Evolutionary conservation across 306 rosid genomes (phyloP).

Genomic region (Luffa aegyptiaca): DNA sequence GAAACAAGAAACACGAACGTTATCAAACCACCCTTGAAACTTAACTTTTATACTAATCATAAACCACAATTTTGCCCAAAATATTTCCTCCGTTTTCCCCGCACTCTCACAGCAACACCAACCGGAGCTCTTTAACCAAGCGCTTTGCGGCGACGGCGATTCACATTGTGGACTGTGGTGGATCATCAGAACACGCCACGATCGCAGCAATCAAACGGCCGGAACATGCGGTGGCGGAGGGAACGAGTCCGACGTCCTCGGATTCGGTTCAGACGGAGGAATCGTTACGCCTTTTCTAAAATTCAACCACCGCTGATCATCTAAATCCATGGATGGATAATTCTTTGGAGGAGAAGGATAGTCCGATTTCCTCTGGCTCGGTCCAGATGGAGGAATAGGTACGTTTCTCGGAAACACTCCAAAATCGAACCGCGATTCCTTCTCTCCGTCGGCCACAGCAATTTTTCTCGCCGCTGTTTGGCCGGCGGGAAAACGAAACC

Average conservation of each 20-base stretch:
- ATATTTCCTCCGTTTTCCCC: not conserved
- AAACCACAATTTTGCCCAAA: not conserved
- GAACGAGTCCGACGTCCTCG: too few relatives aligned
- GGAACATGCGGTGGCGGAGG: not conserved
- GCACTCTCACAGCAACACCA: not conserved
- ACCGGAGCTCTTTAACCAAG: not conserved
- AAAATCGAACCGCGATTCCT: not conserved
- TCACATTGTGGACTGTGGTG: not conserved
- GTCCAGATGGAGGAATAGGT: not conserved
- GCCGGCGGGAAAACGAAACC: not conserved
- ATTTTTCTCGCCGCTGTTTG: not conserved
- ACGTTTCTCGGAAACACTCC: not conserved
- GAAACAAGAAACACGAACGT: too few relatives aligned
- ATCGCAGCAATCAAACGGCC: not conserved
- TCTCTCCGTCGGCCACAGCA: not conserved
- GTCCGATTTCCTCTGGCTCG: not conserved
- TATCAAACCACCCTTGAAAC: too few relatives aligned
- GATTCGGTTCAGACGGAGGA: too few relatives aligned
- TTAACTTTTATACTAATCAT: not conserved
- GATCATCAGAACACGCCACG: not conserved
- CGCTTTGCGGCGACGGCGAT: not conserved
- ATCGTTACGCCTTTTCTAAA: too few relatives aligned
- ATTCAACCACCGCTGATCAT: too few relatives aligned
- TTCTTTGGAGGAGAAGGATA: not conserved
- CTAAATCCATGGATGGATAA: too few relatives aligned